Conservation (phyloP, 768 basidiomycete genomes). For the Neoboletus brunneissimus region DNA sequence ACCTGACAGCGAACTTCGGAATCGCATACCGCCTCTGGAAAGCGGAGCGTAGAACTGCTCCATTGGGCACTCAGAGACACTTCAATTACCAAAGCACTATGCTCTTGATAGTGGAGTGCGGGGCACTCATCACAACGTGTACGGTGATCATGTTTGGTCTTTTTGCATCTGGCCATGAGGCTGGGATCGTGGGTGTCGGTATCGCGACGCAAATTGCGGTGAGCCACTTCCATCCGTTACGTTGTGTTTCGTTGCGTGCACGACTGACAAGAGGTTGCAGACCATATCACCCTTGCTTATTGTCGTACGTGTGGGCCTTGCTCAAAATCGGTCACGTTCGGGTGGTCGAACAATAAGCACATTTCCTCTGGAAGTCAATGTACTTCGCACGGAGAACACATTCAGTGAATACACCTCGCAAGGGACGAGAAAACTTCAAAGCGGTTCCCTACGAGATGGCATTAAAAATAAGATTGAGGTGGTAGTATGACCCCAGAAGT, state of each 20-base stretch:
- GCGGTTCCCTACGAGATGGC: background rate
- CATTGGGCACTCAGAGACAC: constrained; percentile 3
- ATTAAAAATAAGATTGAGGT: background rate
- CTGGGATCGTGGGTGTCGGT: constrained; percentile 14
- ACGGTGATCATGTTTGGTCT: constrained; percentile 20
- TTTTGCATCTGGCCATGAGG: constrained; percentile 9
- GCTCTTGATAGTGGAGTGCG: constrained; percentile 20
- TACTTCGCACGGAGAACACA: background rate
- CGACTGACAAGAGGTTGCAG: constrained; percentile 3
- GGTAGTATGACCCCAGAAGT: background rate
- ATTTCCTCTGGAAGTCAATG: constrained; percentile 1
- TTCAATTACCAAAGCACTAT: constrained; percentile 12
- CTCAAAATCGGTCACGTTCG: background rate
- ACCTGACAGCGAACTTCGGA: constrained; percentile 15
- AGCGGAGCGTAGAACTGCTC: background rate
- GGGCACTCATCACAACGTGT: constrained; percentile 20
- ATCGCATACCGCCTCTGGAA: constrained; percentile 21
- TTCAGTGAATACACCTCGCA: background rate
- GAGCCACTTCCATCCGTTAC: background rate
- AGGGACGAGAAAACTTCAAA: background rate
- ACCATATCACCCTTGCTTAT: constrained; percentile 21
- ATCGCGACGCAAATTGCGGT: constrained; percentile 22
- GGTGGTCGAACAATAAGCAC: background rate
- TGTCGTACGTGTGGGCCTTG: constrained; percentile 16
- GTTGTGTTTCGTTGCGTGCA: background rate